These are phyloP conservation scores for Trichoderma hamatum DNA, from an alignment of 2,329 filamentous ascomycete genomes.

Conservation along the genomic window DNA sequence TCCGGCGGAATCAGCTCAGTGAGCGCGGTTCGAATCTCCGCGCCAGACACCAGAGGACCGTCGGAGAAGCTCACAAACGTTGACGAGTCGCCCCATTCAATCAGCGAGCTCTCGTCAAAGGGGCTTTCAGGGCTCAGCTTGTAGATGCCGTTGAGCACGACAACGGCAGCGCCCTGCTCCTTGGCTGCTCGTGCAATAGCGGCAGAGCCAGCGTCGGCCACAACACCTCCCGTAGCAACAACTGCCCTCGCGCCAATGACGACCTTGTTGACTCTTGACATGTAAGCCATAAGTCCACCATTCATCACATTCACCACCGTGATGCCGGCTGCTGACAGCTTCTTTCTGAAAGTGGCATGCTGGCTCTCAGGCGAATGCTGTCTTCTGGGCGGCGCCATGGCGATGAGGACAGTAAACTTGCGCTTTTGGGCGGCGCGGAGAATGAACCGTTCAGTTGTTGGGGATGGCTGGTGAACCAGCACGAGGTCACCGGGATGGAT, in stretches of 20 bases:
- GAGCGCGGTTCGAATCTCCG: conserved; percentile 77
- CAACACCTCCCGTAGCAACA: conserved; percentile 82
- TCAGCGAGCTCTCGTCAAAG: conserved; percentile 77
- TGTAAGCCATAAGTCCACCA: conserved; percentile 85
- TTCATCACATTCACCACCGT: conserved; percentile 84
- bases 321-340: conserved; percentile 75
- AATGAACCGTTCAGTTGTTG: conserved; percentile 87
- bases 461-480: conserved; percentile 82
- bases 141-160: conserved; percentile 89
- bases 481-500: conserved; percentile 94
- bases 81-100: conserved; percentile 84
- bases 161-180: conserved; percentile 79
- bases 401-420: conserved; percentile 88
- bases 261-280: conserved; percentile 94
- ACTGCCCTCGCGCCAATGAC: conserved; percentile 87
- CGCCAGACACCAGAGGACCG: conserved; percentile 74
- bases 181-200: conserved; percentile 84
- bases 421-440: conserved; percentile 84
- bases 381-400: conserved; percentile 60
- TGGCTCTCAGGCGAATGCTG: conserved; percentile 42
- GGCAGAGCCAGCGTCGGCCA: conserved; percentile 81
- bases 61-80: conserved; percentile 78
- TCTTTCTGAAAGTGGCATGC: conserved; percentile 69
- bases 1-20: conserved; percentile 83
- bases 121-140: conserved; percentile 90